Conservation (phyloP, 352 stramenopile species). For the Pilasporangium apinafurcum region DNA sequence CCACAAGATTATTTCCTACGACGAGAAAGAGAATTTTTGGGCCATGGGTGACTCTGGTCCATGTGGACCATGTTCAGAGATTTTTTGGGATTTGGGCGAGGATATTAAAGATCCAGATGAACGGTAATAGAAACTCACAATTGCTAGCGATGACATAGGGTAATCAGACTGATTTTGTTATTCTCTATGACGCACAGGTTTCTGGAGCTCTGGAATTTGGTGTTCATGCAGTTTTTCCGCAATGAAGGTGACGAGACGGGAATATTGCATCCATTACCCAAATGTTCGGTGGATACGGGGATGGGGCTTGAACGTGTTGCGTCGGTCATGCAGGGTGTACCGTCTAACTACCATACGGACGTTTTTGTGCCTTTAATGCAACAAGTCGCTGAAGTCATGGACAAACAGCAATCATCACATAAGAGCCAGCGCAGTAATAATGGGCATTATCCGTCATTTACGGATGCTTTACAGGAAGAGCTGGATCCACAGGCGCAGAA, state of each 20-base stretch:
- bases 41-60: slow-evolving; percentile 93
- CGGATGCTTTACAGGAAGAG: slow-evolving; percentile 29
- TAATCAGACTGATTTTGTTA: too few species aligned
- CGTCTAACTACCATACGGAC: slow-evolving; percentile 97
- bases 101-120: slow-evolving; percentile 78
- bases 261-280: slow-evolving; percentile 77
- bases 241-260: slow-evolving; percentile 56
- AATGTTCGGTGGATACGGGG: slow-evolving; percentile 94
- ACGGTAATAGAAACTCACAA: too few species aligned
- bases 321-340: slow-evolving; percentile 92
- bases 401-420: slow-evolving; percentile 14
- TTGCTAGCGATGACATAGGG: too few species aligned
- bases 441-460: slow-evolving; percentile 13
- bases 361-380: slow-evolving; percentile 91
- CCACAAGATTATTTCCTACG: slow-evolving; percentile 49
- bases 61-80: slow-evolving; percentile 92
- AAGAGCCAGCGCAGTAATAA: background rate
- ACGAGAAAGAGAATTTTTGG: slow-evolving; percentile 96
- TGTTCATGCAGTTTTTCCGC: slow-evolving; percentile 97
- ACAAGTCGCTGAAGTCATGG: slow-evolving; percentile 34
- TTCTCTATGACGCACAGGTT: slow-evolving; percentile 16
- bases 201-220: slow-evolving; percentile 97
- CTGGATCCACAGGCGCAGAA: slow-evolving; percentile 25
- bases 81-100: slow-evolving; percentile 91
- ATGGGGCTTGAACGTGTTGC: slow-evolving; percentile 96